Percentiles rank a stretch among this genome's conserved stretches.
Conservation (phyloP, 1,284 basidiomycete genomes). For the Cronartium quercuum region DNA sequence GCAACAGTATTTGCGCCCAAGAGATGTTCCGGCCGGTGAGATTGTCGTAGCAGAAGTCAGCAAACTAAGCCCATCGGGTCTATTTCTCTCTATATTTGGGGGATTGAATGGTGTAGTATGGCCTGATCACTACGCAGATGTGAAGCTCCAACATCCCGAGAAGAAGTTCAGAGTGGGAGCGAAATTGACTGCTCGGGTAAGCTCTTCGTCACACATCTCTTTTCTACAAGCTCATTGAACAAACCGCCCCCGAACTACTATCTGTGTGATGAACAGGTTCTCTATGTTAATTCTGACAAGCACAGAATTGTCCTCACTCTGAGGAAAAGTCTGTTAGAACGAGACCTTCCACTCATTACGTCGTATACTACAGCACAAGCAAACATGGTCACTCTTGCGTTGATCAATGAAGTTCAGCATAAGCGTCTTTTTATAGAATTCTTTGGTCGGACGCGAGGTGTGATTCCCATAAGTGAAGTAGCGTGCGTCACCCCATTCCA, state of each 20-base stretch:
- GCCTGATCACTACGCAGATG: conserved; percentile 93
- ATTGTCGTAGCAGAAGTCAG: conserved; percentile 74
- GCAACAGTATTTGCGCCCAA: conserved; percentile 78
- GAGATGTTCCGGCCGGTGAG: conserved; percentile 76
- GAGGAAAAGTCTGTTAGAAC: conserved; percentile 84
- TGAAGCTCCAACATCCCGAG: conserved; percentile 80
- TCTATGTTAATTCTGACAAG: conserved; percentile 71
- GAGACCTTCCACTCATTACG: conserved; percentile 65
- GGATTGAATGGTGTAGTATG: conserved; percentile 87
- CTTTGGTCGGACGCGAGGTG: conserved; percentile 79
- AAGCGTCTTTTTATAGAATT: conserved; percentile 79
- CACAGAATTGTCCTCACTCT: conserved; percentile 81
- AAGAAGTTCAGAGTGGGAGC: conserved; percentile 82
- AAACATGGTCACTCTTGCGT: conserved; percentile 72
- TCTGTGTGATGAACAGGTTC: conserved; percentile 57
- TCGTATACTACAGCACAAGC: conserved; percentile 63
- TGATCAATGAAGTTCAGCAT: conserved; percentile 71
- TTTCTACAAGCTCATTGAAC: background rate
- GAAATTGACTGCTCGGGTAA: conserved; percentile 75
- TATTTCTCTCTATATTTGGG: conserved; percentile 78
- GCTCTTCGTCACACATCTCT: conserved; percentile 44
- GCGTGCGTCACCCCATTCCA: conserved; percentile 55
- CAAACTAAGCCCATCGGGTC: conserved; percentile 66
- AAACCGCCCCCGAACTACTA: too few species aligned
- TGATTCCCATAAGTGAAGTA: conserved; percentile 72